These are phyloP conservation scores for Trametes versicolor DNA, from an alignment of 1,284 basidiomycete genomes.

Conservation along the genomic window DNA sequence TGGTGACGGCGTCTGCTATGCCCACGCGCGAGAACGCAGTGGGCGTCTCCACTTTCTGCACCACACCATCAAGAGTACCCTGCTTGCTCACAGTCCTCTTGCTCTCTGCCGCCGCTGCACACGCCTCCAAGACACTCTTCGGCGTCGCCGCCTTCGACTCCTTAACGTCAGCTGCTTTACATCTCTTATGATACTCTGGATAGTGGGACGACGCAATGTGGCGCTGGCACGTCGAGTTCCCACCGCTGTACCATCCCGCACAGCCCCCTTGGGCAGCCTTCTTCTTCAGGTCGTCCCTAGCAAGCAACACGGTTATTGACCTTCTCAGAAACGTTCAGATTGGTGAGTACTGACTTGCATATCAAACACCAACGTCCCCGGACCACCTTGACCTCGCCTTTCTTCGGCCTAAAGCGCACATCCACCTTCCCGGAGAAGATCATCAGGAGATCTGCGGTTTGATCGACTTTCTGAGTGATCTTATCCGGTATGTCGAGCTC, in stretches of 20 bases:
- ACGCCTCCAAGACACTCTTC: neutral
- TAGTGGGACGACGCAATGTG: slow-evolving; percentile 21
- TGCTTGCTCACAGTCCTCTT: neutral
- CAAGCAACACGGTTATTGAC: neutral
- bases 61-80: neutral
- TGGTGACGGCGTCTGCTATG: neutral
- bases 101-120: neutral
- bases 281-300: slow-evolving; percentile 6
- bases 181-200: slow-evolving; percentile 1
- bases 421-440: slow-evolving; percentile 1
- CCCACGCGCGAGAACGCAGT: neutral
- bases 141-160: neutral
- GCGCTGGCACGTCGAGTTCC: slow-evolving; percentile 15
- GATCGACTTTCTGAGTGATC: neutral
- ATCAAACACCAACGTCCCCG: neutral
- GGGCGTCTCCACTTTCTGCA: neutral
- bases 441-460: neutral
- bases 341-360: neutral
- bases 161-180: neutral
- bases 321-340: neutral
- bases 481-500: no score
- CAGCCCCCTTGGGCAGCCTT: neutral
- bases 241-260: slow-evolving; percentile 20
- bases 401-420: neutral
- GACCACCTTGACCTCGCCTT: neutral